Base-by-base conservation (phyloP, 1,284 basidiomycete species). In the Acaromyces ingoldii region DNA sequence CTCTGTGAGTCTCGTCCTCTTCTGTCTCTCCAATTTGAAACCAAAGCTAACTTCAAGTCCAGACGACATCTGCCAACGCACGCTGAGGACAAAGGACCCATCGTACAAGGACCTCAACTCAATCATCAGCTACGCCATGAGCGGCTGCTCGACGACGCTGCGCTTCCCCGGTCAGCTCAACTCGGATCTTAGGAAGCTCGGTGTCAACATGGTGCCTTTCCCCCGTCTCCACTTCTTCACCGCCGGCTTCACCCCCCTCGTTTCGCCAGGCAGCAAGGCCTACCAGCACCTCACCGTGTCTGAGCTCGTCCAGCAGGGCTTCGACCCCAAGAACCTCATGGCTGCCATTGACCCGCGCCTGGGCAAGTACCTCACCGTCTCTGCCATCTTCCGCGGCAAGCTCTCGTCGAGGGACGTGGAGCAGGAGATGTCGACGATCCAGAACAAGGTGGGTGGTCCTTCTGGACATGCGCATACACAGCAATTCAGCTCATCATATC, bases 141-240 rank as follows among this genome's bases (percentile, higher is more conserved):
- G 87, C 58, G 90, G 90, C 58, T 83, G 89, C 34, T 89, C 87
- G 70, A 91, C 90, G 1, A 88, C 86, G 72, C 79, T 93, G 58
- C 87, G 91, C 39, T 92, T 95, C 83, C 90, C 91, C 29, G 92
- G 92, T 49, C 89, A 92, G 76, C 81, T 93, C 56, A 95, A 95
- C 76, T 91, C 90, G 50, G 91, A 97, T 75, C 80, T 96, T 50
- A 84, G 91, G 58, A 96, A 96, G 78, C 83, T 97, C 37, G 88
- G 84, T 44, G 86, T 93, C 82, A 97, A 96, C 78, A 82, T 96
- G 54, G 71, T 76, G 17, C 75, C 75, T 17, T 76, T 76, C 70
- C 75, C 75, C 13, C 72, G 75, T 63, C 67, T 76, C 25, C 75
- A 76, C 66, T 76, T 76, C 62, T 71, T 76, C 58, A 75, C 70